Evolutionary conservation across 495 filamentous ascomycete species (phyloP).

Genomic region (Aspergillus incahuasiensis): DNA sequence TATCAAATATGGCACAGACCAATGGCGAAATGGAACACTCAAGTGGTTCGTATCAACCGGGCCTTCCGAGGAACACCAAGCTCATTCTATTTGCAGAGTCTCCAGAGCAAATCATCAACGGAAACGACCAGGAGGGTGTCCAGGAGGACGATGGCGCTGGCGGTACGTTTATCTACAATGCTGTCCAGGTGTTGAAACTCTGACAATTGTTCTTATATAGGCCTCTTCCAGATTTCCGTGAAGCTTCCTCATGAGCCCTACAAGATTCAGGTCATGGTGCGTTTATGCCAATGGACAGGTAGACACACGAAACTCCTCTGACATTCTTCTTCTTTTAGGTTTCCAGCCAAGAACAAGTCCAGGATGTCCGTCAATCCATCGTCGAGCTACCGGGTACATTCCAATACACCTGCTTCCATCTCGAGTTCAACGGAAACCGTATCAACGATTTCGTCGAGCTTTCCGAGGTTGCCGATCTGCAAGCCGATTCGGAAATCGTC

Average conservation of each 20-base stretch:
- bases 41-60: slow-evolving; percentile 31
- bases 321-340: slow-evolving; percentile 50
- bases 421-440: slow-evolving; percentile 76
- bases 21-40: slow-evolving; percentile 42
- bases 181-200: not conserved
- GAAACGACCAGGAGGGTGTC: slow-evolving; percentile 28
- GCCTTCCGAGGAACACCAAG: slow-evolving; percentile 2
- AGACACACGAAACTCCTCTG: slow-evolving; percentile 6
- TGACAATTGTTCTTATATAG: slow-evolving; percentile 23
- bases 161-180: slow-evolving; percentile 25
- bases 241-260: slow-evolving; percentile 76
- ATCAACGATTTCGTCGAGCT: slow-evolving; percentile 95
- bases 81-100: slow-evolving; percentile 32
- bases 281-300: slow-evolving; percentile 13
- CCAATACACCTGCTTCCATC: slow-evolving; percentile 98
- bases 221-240: slow-evolving; percentile 76
- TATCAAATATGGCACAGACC: slow-evolving; percentile 37
- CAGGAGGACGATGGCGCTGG: slow-evolving; percentile 39
- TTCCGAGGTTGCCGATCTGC: slow-evolving; percentile 80
- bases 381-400: slow-evolving; percentile 90
- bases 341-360: slow-evolving; percentile 88
- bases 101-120: slow-evolving; percentile 35
- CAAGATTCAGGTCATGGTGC: slow-evolving; percentile 78
- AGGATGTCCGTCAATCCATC: slow-evolving; percentile 95
- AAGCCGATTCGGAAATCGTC: slow-evolving; percentile 65